Evolutionary conservation across 208 protist genomes (phyloP), one percentile per base, ranked within the genome.

Genomic region (Leishmania braziliensis): DNA sequence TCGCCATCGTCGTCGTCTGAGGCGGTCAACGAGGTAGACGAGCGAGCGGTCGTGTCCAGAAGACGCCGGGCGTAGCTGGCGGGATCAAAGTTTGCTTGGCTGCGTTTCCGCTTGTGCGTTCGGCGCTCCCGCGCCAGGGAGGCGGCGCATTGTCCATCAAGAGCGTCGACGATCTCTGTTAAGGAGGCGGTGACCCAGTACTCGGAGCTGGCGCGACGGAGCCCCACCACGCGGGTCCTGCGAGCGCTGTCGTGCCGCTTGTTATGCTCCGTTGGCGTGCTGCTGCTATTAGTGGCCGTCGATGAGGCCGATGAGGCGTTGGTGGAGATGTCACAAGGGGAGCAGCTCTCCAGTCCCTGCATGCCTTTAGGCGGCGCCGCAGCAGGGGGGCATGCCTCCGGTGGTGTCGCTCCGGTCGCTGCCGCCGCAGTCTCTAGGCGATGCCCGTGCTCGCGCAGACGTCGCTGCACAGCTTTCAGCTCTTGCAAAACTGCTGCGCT

Each of bases 401-500:
- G 29, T 73, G 69, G 36, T 33, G 23, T 36, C 46, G 26, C 48
- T 29, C 48, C 51, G 6, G 72, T 20, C 29, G 10, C 6, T 12
- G 72, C n/a, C 72, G 10, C 51, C 14, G 12, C 36, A 16, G 18
- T 8, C 29, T 39, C 51, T 76, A 6, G 20, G 33, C 53, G 53
- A 29, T 77, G 74, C 1, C 74, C 39, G 43, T 78, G 75, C 20
- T 18, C 77, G 20, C 23, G 82, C 58, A 85, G 60, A 9, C 77
- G 76, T 20, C 58, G 70, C 63, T 81, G 76, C 71, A 86, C 66
- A 29, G 20, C 74, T 60, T 78, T 46, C n/a, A 86, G 66, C 26
- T 81, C 82, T 20, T 33, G 77, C 60, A 86, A 46, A 46, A 86
- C 82, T 23, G 78, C 77, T 12, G 82, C 66, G 58, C 82, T 86